These are phyloP conservation scores for Pterocarpus macrocarpus DNA, from an alignment of 306 rosid genomes.

Conservation along the genomic window DNA sequence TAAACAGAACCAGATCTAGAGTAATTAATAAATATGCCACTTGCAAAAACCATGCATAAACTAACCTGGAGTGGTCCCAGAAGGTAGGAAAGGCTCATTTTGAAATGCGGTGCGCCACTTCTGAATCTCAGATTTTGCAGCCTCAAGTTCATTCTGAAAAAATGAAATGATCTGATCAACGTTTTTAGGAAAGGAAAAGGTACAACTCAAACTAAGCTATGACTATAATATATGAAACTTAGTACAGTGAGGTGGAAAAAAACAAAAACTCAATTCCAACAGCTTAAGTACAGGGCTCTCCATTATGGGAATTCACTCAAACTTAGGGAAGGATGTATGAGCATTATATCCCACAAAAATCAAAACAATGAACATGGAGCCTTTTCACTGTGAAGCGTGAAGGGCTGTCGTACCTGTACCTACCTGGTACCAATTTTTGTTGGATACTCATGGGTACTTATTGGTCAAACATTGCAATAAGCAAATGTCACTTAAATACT, in stretches of 20 bases:
- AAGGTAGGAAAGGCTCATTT: conserved; percentile 73
- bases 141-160: conserved; percentile 77
- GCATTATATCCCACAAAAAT: background rate
- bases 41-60: conserved; percentile 34
- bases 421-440: too few relatives aligned
- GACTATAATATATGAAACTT: conserved; percentile 7
- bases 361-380: background rate
- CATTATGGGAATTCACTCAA: conserved; percentile 26
- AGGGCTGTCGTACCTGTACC: too few relatives aligned
- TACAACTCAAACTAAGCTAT: conserved; percentile 14
- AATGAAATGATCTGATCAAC: conserved; percentile 36
- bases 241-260: background rate
- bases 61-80: conserved; percentile 83
- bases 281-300: conserved; percentile 20
- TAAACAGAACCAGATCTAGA: conserved; percentile 3
- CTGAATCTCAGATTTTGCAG: conserved; percentile 76
- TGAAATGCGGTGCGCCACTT: conserved; percentile 84
- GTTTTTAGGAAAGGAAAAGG: conserved; percentile 12
- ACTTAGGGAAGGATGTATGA: conserved; percentile 7
- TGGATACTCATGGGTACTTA: too few relatives aligned
- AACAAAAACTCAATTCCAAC: background rate
- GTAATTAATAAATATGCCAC: background rate
- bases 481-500: too few relatives aligned
- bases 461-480: too few relatives aligned
- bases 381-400: background rate